Conservation (phyloP, 176 grass and related monocot genomes). For the Lolium perenne region DNA sequence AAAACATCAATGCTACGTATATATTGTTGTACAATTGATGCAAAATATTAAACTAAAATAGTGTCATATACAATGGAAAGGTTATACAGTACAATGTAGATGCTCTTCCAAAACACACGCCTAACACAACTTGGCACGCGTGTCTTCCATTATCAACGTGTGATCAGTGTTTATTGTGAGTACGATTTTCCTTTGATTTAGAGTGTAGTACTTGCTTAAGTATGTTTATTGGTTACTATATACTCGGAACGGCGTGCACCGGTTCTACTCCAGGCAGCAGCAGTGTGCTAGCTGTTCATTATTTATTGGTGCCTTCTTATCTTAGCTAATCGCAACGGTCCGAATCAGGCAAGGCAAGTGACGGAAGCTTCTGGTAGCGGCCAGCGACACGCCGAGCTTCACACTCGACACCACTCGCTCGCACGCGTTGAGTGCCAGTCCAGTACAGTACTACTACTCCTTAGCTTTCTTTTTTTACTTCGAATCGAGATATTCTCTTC, state of each 20-base stretch:
- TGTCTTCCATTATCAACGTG: neutral
- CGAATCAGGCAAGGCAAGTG: neutral
- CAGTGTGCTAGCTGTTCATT: neutral
- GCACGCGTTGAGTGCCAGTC: neutral
- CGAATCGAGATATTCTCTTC: neutral
- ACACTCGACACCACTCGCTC: neutral
- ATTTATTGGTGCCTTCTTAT: neutral
- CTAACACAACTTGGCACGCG: neutral
- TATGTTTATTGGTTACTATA: neutral
- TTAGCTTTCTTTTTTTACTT: neutral
- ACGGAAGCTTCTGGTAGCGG: constrained; percentile 4
- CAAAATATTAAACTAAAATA: neutral
- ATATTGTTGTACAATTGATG: neutral
- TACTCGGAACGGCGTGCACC: neutral
- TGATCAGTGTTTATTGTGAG: neutral
- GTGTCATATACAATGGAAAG: no score
- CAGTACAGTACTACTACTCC: neutral
- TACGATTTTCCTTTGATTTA: neutral
- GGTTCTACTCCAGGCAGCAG: neutral
- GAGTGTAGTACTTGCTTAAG: neutral
- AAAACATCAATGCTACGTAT: no score
- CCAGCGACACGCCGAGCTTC: neutral
- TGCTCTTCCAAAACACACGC: neutral
- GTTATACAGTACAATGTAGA: no score
- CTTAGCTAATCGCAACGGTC: neutral